A percentile compares a stretch with the other conserved stretches of the same genome.
Conservation (phyloP, 257 asterid genomes). For the Cinchona pubescens region DNA sequence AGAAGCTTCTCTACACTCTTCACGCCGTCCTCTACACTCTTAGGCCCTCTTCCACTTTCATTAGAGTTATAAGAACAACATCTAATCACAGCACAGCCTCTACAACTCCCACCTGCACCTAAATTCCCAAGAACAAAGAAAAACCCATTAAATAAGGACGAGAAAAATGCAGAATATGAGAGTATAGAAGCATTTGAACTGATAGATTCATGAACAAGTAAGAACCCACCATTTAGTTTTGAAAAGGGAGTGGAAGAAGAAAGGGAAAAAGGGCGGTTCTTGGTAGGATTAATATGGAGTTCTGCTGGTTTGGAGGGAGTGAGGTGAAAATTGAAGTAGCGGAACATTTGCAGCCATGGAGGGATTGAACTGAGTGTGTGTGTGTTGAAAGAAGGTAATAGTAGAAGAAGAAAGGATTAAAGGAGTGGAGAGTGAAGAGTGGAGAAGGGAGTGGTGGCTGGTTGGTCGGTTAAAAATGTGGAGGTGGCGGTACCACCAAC, state of each 20-base stretch:
- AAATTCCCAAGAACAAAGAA: not conserved
- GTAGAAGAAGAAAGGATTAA: not conserved
- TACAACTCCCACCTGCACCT: conserved; percentile 41
- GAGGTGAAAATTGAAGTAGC: conserved; percentile 47
- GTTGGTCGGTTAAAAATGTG: conserved; percentile 4
- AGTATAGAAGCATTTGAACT: not conserved
- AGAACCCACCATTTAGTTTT: conserved; percentile 15
- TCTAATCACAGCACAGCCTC: conserved; percentile 32
- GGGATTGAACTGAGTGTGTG: not conserved
- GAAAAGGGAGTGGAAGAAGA: not conserved
- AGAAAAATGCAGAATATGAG: too few relatives aligned
- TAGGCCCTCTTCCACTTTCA: conserved; percentile 49
- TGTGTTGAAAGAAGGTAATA: not conserved
- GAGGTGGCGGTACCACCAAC: conserved; percentile 29
- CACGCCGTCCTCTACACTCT: conserved; percentile 30
- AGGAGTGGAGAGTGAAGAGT: not conserved
- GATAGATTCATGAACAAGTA: not conserved
- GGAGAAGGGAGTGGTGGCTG: conserved; percentile 4
- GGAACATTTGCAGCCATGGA: conserved; percentile 65
- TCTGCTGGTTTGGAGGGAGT: conserved; percentile 26
- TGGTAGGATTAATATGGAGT: too few relatives aligned
- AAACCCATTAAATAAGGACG: not conserved
- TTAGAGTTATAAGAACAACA: conserved; percentile 53
- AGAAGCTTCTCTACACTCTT: conserved; percentile 57
- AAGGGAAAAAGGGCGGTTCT: not conserved